Evolutionary conservation across 805 yeast genomes (phyloP).

Genomic region (Peterozyma toletana): DNA sequence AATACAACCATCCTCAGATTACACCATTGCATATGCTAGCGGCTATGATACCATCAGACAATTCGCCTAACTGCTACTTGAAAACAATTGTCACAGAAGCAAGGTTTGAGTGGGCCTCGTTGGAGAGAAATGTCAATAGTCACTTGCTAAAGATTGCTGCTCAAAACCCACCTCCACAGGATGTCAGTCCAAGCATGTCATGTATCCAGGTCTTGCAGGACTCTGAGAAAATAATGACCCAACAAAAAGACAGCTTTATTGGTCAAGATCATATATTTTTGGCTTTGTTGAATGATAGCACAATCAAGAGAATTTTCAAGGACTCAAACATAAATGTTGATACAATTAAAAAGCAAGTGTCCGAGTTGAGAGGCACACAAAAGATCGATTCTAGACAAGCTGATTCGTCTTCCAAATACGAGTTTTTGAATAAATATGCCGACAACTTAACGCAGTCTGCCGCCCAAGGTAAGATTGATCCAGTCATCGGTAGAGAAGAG

Average conservation of each 20-base stretch:
- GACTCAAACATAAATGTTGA: constrained; percentile 64
- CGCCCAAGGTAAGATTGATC: constrained; percentile 90
- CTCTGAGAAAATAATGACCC: constrained; percentile 71
- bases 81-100: constrained; percentile 81
- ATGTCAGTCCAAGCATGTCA: constrained; percentile 68
- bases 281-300: constrained; percentile 75
- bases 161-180: constrained; percentile 84
- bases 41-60: constrained; percentile 72
- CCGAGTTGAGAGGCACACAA: constrained; percentile 80
- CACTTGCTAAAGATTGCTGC: constrained; percentile 79
- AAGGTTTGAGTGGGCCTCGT: constrained; percentile 76
- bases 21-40: constrained; percentile 88
- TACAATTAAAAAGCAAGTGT: constrained; percentile 68
- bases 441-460: constrained; percentile 92
- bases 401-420: constrained; percentile 79
- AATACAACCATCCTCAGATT: constrained; percentile 76
- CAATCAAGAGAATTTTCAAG: constrained; percentile 64
- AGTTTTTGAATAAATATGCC: constrained; percentile 85
- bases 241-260: constrained; percentile 84
- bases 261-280: constrained; percentile 92
- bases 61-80: constrained; percentile 50
- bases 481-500: constrained; percentile 98
- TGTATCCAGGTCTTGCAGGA: constrained; percentile 66
- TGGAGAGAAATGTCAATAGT: constrained; percentile 76
- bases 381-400: constrained; percentile 92